Base-by-base conservation (phyloP, 2,329 filamentous ascomycete species). In the Coleophoma cylindrospora region DNA sequence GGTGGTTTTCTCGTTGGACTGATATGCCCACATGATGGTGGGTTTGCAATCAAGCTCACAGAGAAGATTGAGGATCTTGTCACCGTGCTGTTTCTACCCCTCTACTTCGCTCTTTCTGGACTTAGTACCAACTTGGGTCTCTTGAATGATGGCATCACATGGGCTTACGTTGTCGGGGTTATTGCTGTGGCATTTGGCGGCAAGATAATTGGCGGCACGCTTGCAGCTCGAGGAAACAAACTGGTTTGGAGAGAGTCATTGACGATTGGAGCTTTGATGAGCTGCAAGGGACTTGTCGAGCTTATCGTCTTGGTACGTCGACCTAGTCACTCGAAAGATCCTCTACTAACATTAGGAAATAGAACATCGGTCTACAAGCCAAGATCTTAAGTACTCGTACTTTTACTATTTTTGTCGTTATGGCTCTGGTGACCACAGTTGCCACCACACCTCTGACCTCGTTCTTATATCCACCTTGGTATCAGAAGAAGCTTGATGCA, bases 41-140 rank as follows among this genome's bases (percentile, higher is more conserved):
- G 91, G 27, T 95, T 96, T 63, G 87, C 89, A 19, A 94, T 96
- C 68, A 91, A 91, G 58, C 74, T 96, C 38, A 94, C 90, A 0
- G 91, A 96, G 64, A 96, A 96, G 74, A 85, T 97, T 52, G 92
- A 97, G 66, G 92, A 97, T 76, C 72, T 96, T 11, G 85, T 96
- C 32, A 83, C 84, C 0, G 85, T 87, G 1, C 71, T 97, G 1
- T 91, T 97, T 59, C 68, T 96, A 10, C 92, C 92, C 0, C 80
- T 97, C 2, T 97, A 96, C 66, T 97, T 97, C 70, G 91, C 91
- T 0, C 80, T 95, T 1, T 96, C 92, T 1, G 92, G 92, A 3
- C 74, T 97, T 8, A 91, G 83, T 65, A 97, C 92, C 9, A 83
- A 97, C 61, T 73, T 97, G 34, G 91, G 91, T 17, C 75, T 96